Evolutionary conservation across 83 land plant genomes (phyloP), one percentile per base, ranked within the genome.

Genomic region (Larix sibirica): DNA sequence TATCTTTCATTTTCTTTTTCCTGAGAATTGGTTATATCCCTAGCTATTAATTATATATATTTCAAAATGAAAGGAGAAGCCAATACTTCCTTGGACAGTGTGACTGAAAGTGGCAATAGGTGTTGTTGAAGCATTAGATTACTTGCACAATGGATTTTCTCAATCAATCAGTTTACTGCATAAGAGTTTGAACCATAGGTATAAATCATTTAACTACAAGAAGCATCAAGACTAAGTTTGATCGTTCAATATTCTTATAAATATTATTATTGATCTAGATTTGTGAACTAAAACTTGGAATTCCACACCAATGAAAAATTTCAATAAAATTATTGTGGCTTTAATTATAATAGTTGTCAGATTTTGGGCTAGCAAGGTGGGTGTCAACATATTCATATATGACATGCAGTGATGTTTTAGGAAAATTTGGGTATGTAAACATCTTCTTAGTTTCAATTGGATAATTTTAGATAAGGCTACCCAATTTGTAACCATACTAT

Each of bases 41-140:
- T 28, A 28, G 28, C 28, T 28, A 28, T 28, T 28, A 28, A 28
- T 28, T 28, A 28, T 28, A 28, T 28, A 28, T 28, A 28, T 28
- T 28, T 28, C 28, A 28, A 28, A 79, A 65, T 82, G 85, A 42
- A 90, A 89, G 50, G 87, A 86, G 21, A 83, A 79, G 58, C 16
- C 31, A 66, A 80, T 85, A 26, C 83, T 95, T 73, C 77, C 87
- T 50, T 97, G 99, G 99, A 63, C 21, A 44, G 85, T 88, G 70
- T 93, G 99, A 80, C 89, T 89, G 75, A 94, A 90, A 77, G 90
- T 95, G 64, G 99, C 98, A 61, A 23, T 94, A 40, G 99, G 99
- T 28, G 87, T 95, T 44, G 99, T 98, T 16, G 90, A 90, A 85
- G 98, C 95, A 16, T 87, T 97, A 50, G 87, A 90, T 66, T 92